phyloP scores from a whole-genome alignment of 2,329 filamentous ascomycete genomes.

The Pleoardoris graminearum region DNA sequence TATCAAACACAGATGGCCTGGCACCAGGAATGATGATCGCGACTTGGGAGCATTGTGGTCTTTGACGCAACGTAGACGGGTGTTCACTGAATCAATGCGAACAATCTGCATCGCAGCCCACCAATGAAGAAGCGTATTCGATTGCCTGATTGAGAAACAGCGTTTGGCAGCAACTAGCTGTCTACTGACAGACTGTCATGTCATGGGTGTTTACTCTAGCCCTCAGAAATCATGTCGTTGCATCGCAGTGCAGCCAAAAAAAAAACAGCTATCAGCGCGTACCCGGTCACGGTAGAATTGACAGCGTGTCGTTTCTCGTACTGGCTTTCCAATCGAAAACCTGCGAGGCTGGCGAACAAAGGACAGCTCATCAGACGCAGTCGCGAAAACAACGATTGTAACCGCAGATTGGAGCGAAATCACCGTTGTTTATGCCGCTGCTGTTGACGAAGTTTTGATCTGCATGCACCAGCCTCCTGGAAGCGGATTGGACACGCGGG shows the following conservation, averaged over 20 bases:
- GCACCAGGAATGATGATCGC: neutral
- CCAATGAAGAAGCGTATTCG: neutral
- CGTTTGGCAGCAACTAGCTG: neutral
- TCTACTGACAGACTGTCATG: no score
- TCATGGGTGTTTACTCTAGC: no score
- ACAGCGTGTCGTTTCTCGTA: neutral
- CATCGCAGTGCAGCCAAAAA: no score
- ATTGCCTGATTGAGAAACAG: neutral
- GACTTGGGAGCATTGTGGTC: neutral
- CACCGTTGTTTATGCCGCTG: constrained; percentile 18
- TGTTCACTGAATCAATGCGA: neutral
- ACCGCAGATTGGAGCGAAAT: constrained; percentile 7
- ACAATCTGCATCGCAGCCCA: neutral
- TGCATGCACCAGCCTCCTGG: constrained; percentile 33
- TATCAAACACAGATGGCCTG: no score
- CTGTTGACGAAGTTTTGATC: constrained; percentile 29
- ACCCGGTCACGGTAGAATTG: neutral
- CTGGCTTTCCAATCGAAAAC: neutral
- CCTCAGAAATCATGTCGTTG: no score
- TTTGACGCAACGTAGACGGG: neutral
- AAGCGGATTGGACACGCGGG: constrained; percentile 21
- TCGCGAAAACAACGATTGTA: neutral
- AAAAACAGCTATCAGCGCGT: neutral
- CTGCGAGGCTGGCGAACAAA: constrained; percentile 9
- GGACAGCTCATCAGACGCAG: constrained; percentile 10